Evolutionary conservation across 768 basidiomycete genomes (phyloP).

Genomic region (Xerocomellus amylosporus): DNA sequence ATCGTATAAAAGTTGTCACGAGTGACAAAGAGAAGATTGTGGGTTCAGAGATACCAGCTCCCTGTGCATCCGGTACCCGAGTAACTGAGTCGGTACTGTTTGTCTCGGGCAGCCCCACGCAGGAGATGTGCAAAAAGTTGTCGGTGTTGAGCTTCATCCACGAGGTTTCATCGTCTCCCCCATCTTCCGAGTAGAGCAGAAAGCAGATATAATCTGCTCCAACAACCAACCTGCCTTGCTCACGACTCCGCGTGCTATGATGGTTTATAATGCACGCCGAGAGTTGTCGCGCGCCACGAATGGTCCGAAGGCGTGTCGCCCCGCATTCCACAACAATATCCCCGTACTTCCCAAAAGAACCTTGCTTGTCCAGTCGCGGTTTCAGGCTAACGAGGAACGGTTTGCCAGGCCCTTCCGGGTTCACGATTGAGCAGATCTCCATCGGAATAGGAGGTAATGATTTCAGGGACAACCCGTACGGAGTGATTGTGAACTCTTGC

Average conservation of each 20-base stretch:
- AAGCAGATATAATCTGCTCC: slow-evolving; percentile 7
- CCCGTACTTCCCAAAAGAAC: background rate
- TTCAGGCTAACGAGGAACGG: background rate
- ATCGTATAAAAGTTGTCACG: too few relatives aligned
- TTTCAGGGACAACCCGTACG: background rate
- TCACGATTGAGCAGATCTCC: background rate
- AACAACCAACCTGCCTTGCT: background rate
- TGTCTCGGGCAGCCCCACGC: background rate
- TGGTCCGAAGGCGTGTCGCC: background rate
- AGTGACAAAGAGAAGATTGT: too few relatives aligned
- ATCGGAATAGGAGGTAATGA: slow-evolving; percentile 7
- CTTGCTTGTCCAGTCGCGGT: background rate
- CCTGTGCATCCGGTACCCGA: background rate
- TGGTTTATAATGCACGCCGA: slow-evolving; percentile 8
- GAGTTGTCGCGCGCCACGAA: background rate
- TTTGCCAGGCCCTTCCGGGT: background rate
- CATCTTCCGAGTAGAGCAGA: background rate
- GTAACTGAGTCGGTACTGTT: background rate
- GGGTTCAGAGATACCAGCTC: too few relatives aligned
- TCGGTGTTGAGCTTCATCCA: slow-evolving; percentile 8
- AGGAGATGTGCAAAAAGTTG: slow-evolving; percentile 2
- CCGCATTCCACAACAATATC: slow-evolving; percentile 4
- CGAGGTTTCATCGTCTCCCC: background rate
- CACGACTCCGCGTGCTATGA: background rate
- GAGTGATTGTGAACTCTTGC: background rate